phyloP scores from a whole-genome alignment of 768 basidiomycete genomes.

The Mycena maculata region DNA sequence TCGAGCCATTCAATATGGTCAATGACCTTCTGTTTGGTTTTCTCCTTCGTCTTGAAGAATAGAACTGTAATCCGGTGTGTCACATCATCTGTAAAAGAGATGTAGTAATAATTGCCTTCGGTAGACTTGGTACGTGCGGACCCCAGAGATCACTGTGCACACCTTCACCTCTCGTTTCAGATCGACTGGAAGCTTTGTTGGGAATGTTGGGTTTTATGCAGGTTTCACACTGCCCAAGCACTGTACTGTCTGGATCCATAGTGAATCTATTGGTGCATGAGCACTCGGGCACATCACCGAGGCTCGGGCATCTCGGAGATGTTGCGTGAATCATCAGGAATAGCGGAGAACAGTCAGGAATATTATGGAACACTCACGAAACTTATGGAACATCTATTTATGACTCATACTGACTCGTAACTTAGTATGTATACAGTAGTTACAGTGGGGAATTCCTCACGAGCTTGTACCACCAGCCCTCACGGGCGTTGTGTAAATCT shows the following conservation, averaged over 20 bases:
- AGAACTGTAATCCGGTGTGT: conserved; percentile 17
- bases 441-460: no score
- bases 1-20: conserved; percentile 31
- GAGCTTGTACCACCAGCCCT: no score
- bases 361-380: no score
- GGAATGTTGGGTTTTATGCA: conserved; percentile 27
- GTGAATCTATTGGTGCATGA: no score
- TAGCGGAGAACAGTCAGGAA: no score
- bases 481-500: no score
- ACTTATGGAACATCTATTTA: no score
- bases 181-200: conserved; percentile 1
- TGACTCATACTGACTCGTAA: no score
- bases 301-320: no score
- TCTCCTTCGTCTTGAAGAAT: conserved; percentile 34
- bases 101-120: not conserved
- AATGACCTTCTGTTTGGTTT: conserved; percentile 32
- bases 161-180: not conserved
- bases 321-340: no score
- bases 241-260: conserved; percentile 5
- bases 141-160: conserved; percentile 18
- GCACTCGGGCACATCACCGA: no score
- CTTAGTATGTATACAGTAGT: no score
- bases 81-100: conserved; percentile 26
- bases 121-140: not conserved
- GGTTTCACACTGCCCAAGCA: conserved; percentile 1